Evolutionary conservation across 2,329 filamentous ascomycete species (phyloP), one percentile per base, ranked within the genome.

Genomic region (Phialophora expanda): DNA sequence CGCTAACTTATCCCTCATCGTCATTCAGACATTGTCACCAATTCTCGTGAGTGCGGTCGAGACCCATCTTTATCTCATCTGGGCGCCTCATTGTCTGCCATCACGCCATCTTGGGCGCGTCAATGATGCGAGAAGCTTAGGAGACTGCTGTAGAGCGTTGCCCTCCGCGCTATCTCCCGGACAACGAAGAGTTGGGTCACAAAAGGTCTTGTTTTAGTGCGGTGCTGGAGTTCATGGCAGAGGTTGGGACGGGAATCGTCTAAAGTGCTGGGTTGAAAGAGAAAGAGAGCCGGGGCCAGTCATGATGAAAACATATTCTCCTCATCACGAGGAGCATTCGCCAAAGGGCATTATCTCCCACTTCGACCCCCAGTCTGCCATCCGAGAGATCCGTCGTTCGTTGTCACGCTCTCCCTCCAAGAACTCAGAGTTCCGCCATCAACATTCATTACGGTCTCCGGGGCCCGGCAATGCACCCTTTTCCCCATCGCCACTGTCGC

Each of bases 371-470:
- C 89, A 90, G 68, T 88, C 91, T 58, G 89, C 91, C 66, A 90
- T 97, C 69, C 87, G 92, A 75, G 91, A 92, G 74, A 83, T 97
- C 65, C 87, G 93, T 70, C 90, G 92, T 72, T 97, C 94, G 28
- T 84, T 97, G 69, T 97, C 93, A 64, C 87, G 93, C 73, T 97
- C 94, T n/a, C 94, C 94, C 11, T 97, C 94, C 34, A 96, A 95
- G 77, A 83, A 82, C 51, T 85, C 67, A 20, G 67, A 95, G 76
- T 85, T 86, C 64, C 81, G 96, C 61, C 81, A 55, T 20, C 53
- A 86, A 71, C 82, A 80, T 12, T 74, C 78, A 24, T 79, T 82
- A 28, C 79, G 82, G 66, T 79, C 80, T 17, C 78, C 84, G 66
- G 86, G 87, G 62, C 79, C 81, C 54, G 83, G 83, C 71, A 79